These are phyloP conservation scores for Persicaria tinctoria DNA, from an alignment of 148 eudicot genomes.

Conservation along the genomic window DNA sequence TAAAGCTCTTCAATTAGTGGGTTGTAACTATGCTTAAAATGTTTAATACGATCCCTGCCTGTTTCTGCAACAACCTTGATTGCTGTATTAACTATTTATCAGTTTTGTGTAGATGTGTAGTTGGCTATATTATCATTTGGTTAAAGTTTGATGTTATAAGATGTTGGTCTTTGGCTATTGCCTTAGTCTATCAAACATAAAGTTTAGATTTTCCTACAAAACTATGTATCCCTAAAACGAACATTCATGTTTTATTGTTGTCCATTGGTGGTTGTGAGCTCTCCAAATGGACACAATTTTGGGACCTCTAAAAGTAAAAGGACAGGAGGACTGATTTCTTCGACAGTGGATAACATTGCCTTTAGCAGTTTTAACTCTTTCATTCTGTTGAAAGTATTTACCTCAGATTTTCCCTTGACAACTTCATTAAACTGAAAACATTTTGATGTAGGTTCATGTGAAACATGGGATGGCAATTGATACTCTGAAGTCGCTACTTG, in stretches of 20 bases:
- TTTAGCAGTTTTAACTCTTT: not conserved
- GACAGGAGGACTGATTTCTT: not conserved
- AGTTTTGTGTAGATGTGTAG: not conserved
- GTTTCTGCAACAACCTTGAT: not conserved
- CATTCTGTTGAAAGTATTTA: not conserved
- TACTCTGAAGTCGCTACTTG: constrained; percentile 52
- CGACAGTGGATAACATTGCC: not conserved
- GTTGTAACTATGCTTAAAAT: not conserved
- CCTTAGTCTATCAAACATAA: constrained; percentile 30
- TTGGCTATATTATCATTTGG: not conserved
- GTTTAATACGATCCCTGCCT: not conserved
- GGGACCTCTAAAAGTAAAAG: not conserved
- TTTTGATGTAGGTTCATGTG: constrained; percentile 41
- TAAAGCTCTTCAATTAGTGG: not conserved
- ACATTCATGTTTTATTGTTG: not conserved
- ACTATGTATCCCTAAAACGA: not conserved
- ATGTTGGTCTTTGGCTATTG: constrained; percentile 83
- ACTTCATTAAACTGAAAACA: not conserved
- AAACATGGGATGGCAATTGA: constrained; percentile 72
- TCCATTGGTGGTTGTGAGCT: not conserved
- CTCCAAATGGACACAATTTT: not conserved
- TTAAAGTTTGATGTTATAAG: constrained; percentile 20
- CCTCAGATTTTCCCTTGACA: not conserved
- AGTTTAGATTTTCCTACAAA: not conserved
- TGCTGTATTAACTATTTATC: not conserved